Conservation (phyloP, 169 alveolate genomes). For the Eimeria zaria region DNA sequence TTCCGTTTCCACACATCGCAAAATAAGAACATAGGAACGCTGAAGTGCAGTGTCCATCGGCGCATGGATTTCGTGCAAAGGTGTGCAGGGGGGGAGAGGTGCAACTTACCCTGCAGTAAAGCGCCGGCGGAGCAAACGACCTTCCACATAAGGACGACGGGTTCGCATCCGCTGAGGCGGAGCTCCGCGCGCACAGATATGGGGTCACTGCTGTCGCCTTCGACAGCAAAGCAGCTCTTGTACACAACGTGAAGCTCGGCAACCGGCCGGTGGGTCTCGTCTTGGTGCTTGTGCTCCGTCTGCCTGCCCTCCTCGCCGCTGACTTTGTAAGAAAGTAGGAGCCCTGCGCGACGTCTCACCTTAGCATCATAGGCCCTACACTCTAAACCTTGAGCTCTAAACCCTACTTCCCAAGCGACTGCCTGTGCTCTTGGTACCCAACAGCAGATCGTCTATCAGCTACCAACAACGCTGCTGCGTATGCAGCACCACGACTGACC, state of each 20-base stretch:
- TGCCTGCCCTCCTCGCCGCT: slow-evolving; percentile 80
- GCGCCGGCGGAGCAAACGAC: slow-evolving; percentile 60
- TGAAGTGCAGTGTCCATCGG: not conserved
- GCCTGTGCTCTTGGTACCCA: not conserved
- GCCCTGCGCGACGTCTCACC: slow-evolving; percentile 21
- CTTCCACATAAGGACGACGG: slow-evolving; percentile 71
- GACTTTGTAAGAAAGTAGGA: slow-evolving; percentile 75
- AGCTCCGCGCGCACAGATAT: slow-evolving; percentile 56
- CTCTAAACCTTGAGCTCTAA: not conserved
- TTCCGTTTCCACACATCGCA: not conserved
- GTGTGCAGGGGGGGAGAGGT: not conserved
- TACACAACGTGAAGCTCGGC: slow-evolving; percentile 77
- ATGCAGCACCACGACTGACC: slow-evolving; percentile 3
- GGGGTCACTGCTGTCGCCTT: slow-evolving; percentile 47
- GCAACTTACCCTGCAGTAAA: slow-evolving; percentile 47
- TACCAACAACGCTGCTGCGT: not conserved
- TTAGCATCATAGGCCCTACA: not conserved
- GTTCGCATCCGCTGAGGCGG: slow-evolving; percentile 52
- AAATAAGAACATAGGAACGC: not conserved
- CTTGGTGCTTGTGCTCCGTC: slow-evolving; percentile 73
- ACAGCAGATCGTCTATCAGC: not conserved
- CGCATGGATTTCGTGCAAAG: not conserved
- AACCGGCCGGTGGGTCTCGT: slow-evolving; percentile 80
- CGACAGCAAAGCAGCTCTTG: slow-evolving; percentile 68
- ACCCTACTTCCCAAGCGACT: not conserved